phyloP scores from a whole-genome alignment of 1,284 basidiomycete genomes.

The Ganoderma lingzhi region DNA sequence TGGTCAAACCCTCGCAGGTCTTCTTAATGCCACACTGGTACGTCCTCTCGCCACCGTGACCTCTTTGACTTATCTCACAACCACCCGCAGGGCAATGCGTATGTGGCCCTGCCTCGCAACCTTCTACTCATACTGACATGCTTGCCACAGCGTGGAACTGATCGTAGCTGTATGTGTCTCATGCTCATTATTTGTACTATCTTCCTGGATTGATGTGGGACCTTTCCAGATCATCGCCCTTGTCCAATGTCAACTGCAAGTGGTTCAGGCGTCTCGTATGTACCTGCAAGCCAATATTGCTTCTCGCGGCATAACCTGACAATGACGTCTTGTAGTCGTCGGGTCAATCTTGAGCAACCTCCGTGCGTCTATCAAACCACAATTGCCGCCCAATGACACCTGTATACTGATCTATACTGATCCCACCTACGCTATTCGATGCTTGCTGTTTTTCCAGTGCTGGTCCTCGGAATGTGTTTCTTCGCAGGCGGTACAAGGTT shows the following conservation, averaged over 20 bases:
- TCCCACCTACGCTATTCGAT: constrained; percentile 16
- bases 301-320: constrained; percentile 13
- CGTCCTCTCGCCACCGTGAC: constrained; percentile 34
- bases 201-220: constrained; percentile 6
- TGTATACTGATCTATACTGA: constrained; percentile 16
- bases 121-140: constrained; percentile 2
- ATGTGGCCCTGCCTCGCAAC: constrained; percentile 23
- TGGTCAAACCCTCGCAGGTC: constrained; percentile 86
- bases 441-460: constrained; percentile 50
- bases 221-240: constrained; percentile 78
- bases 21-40: constrained; percentile 88
- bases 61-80: constrained; percentile 3
- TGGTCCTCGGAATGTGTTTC: constrained; percentile 87
- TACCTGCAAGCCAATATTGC: constrained; percentile 10
- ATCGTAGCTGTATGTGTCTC: constrained; percentile 72
- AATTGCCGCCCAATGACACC: neutral
- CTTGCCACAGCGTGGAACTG: constrained; percentile 69
- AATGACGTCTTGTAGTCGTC: constrained; percentile 56
- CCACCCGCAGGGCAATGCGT: constrained; percentile 75
- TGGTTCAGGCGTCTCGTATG: constrained; percentile 87
- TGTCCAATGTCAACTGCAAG: constrained; percentile 78
- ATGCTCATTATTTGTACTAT: constrained; percentile 16
- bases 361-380: constrained; percentile 47
- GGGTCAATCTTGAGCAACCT: constrained; percentile 87
- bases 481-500: constrained; percentile 75